These are phyloP conservation scores for Scutellaria minor DNA, from an alignment of 257 asterid species.

Conservation along the genomic window DNA sequence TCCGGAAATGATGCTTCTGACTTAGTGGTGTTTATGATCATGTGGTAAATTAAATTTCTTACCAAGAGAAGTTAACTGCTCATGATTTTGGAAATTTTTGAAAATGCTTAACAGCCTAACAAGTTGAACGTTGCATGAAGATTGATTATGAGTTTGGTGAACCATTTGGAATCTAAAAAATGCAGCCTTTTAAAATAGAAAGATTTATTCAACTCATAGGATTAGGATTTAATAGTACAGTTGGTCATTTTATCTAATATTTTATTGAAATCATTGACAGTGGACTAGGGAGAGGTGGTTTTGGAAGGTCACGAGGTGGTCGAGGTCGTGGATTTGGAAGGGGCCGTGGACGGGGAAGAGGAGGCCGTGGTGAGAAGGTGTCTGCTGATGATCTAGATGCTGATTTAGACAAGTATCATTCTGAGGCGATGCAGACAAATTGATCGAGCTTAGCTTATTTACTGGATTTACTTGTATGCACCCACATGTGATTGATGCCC, in stretches of 20 bases:
- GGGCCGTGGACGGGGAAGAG: conserved; percentile 39
- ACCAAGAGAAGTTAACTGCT: not conserved
- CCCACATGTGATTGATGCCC: conserved; percentile 25
- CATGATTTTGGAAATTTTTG: not conserved
- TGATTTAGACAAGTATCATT: conserved; percentile 73
- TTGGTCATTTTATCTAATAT: conserved; percentile 19
- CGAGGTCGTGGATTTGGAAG: conserved; percentile 51
- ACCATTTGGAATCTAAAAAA: not conserved
- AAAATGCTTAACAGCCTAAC: not conserved
- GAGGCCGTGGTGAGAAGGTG: conserved; percentile 54
- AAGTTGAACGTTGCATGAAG: not conserved
- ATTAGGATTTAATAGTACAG: not conserved
- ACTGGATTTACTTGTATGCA: conserved; percentile 23
- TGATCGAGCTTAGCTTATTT: conserved; percentile 29
- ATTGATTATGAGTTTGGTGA: not conserved
- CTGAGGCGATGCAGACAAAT: conserved; percentile 53
- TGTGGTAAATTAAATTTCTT: not conserved
- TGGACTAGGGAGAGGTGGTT: conserved; percentile 56
- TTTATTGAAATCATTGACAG: conserved; percentile 32
- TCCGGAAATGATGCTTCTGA: not conserved
- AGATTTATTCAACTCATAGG: not conserved
- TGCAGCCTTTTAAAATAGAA: not conserved
- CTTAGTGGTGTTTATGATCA: not conserved
- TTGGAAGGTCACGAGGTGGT: conserved; percentile 52
- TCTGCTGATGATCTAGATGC: conserved; percentile 83